A percentile compares a stretch with the other conserved stretches of the same genome.
These are phyloP conservation scores for Annulohypoxylon stygium DNA, from an alignment of 495 filamentous ascomycete species.

Conservation along the genomic window DNA sequence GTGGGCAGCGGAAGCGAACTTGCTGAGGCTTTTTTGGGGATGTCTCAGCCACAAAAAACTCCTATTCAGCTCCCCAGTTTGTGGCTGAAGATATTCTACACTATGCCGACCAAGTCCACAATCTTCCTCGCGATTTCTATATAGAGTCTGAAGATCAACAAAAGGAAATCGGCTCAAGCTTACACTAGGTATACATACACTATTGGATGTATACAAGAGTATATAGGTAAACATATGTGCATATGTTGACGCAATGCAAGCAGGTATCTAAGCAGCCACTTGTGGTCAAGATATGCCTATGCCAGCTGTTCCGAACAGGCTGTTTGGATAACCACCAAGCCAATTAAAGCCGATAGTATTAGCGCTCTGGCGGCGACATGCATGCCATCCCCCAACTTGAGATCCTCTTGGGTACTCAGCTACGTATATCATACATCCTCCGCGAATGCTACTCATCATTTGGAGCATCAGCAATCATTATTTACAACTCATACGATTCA, in stretches of 20 bases:
- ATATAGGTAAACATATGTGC: neutral
- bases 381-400: constrained; percentile 30
- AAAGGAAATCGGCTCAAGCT: neutral
- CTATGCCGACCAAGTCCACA: neutral
- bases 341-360: constrained; percentile 21
- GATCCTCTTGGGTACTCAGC: too few species aligned
- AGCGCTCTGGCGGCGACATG: constrained; percentile 18
- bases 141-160: neutral
- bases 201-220: neutral
- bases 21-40: neutral
- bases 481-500: constrained; percentile 11
- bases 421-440: constrained; percentile 19
- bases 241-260: neutral
- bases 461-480: constrained; percentile 8
- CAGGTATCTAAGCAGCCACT: constrained; percentile 15
- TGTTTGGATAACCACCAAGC: constrained; percentile 17
- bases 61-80: neutral
- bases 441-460: constrained; percentile 26
- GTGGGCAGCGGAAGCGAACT: neutral
- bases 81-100: neutral
- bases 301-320: constrained; percentile 29
- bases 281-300: constrained; percentile 18
- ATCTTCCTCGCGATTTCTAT: neutral
- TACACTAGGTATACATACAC: neutral
- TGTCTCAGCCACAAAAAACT: constrained; percentile 7